phyloP scores from a whole-genome alignment of 192 early-diverging fungal species.

The Linderina pennispora region DNA sequence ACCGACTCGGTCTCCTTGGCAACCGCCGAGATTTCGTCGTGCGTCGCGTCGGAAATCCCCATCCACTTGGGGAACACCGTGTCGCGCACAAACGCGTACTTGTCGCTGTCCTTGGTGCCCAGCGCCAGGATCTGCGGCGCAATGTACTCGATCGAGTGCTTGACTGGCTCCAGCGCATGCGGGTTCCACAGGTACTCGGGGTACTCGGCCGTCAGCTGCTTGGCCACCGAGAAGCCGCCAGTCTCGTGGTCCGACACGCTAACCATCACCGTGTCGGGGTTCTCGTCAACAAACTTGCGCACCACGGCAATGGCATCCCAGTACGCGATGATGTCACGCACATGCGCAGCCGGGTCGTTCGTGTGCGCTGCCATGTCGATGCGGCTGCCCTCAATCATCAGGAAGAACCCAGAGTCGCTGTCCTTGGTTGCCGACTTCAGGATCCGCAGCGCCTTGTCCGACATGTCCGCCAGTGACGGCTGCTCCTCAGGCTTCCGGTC shows the following conservation, averaged over 20 bases:
- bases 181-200: slow-evolving; percentile 91
- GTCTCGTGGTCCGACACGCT: slow-evolving; percentile 96
- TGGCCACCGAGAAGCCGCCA: slow-evolving; percentile 81
- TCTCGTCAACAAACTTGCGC: slow-evolving; percentile 66
- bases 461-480: slow-evolving; percentile 83
- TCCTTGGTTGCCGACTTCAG: slow-evolving; percentile 51
- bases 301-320: slow-evolving; percentile 68
- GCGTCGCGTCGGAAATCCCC: slow-evolving; percentile 62
- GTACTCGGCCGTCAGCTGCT: slow-evolving; percentile 62
- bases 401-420: slow-evolving; percentile 74
- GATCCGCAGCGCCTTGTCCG: slow-evolving; percentile 70
- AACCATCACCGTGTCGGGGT: slow-evolving; percentile 87
- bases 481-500: slow-evolving; percentile 62
- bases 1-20: slow-evolving; percentile 19
- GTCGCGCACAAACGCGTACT: slow-evolving; percentile 44
- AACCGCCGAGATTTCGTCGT: slow-evolving; percentile 54
- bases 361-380: slow-evolving; percentile 97
- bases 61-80: slow-evolving; percentile 61
- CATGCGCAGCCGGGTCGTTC: slow-evolving; percentile 90
- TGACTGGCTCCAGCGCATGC: slow-evolving; percentile 58
- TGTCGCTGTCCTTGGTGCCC: slow-evolving; percentile 1
- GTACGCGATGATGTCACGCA: slow-evolving; percentile 89
- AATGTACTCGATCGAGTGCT: slow-evolving; percentile 62
- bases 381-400: slow-evolving; percentile 95
- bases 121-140: slow-evolving; percentile 16